phyloP scores from a whole-genome alignment of 2,329 filamentous ascomycete genomes.

The Colletotrichum salicis region DNA sequence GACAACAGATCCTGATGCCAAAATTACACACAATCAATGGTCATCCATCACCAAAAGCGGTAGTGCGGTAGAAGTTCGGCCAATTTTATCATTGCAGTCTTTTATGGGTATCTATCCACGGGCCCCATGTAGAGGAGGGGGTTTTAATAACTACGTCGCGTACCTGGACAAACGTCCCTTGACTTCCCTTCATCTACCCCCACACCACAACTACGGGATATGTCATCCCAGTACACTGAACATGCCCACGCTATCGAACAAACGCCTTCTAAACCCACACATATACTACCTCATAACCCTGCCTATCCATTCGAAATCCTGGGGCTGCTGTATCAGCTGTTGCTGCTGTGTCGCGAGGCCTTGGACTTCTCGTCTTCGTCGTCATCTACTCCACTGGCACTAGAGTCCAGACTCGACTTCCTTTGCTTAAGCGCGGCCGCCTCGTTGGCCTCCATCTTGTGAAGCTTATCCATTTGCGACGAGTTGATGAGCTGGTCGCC shows the following conservation, averaged over 20 bases:
- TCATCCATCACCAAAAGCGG: not conserved
- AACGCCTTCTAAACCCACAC: conserved; percentile 10
- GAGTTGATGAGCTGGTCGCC: conserved; percentile 54
- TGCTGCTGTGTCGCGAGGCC: conserved; percentile 31
- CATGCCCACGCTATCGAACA: conserved; percentile 19
- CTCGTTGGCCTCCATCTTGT: conserved; percentile 70
- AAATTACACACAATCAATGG: no score
- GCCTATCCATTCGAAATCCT: conserved; percentile 25
- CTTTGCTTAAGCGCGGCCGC: conserved; percentile 59
- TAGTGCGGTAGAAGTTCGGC: not conserved
- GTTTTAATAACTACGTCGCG: not conserved
- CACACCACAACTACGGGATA: not conserved
- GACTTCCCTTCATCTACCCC: not conserved
- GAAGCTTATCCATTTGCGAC: conserved; percentile 64
- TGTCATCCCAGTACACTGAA: not conserved
- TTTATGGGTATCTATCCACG: conserved; percentile 32
- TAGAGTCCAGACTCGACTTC: conserved; percentile 43
- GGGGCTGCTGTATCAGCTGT: conserved; percentile 5
- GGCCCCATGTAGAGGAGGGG: not conserved
- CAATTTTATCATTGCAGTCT: not conserved
- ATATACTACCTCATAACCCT: not conserved
- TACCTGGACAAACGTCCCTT: not conserved
- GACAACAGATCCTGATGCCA: no score
- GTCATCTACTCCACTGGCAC: conserved; percentile 40
- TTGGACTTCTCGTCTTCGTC: conserved; percentile 50